Base-by-base conservation (phyloP, 345 rosid species). In the Geranium rotundifolium region DNA sequence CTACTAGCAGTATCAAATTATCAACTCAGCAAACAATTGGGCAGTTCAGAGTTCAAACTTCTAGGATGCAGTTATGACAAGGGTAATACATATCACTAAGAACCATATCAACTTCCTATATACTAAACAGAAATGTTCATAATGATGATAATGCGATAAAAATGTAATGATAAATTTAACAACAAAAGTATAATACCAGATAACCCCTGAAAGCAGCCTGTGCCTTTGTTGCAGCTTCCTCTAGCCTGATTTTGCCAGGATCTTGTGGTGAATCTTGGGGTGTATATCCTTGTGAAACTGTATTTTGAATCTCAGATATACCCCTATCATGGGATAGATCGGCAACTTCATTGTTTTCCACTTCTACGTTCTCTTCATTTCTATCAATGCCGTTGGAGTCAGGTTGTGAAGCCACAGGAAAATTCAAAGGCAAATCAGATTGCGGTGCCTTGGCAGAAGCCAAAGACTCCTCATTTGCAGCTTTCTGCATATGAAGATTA, bases 141-240 rank as follows among this genome's bases (percentile, higher is more conserved):
- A 34, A 34, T 34, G 41, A 34, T 8, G 41, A 34, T 34, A 34
- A 34, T 34, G 10, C 0, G 7, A 34, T 34, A 34, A 34, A 34
- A 34, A 34, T 5, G 41, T 8, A 34, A 8, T 58, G 17, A 17
- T 23, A 9, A 19, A 18, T 4, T 37, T 46, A 31, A 39, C 9
- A 15, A 31, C 19, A n/a, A 29, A 27, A 54, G 19, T 23, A 59
- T 63, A 74, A 66, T 91, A 91, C 98, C 98, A 87, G 69, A 78
- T 83, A 85, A 59, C 98, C 96, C 82, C 95, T 82, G 76, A 92
- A 92, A 64, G 88, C 88, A 76, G 98, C 96, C 75, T 89, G 98
- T n/a, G 78, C 84, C 65, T 76, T 70, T n/a, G 82, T 89, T n/a
- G 93, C 91, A 57, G 98, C 89, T 65, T 75, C 66, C 75, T 85